Conservation (phyloP, 2,329 filamentous ascomycete genomes). For the Sclerotinia glacialis region DNA sequence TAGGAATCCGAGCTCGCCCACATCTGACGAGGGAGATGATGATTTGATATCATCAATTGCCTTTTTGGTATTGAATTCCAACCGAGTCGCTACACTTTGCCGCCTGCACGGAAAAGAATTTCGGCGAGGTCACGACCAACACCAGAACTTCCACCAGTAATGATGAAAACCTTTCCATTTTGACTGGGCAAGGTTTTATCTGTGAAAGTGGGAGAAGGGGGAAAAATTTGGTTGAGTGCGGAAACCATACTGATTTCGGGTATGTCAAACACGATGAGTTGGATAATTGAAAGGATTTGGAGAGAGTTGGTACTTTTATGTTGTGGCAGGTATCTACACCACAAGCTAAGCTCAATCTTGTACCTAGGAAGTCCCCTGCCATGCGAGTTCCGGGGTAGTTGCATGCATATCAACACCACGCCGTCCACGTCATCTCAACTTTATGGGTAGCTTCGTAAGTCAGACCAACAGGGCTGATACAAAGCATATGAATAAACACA, state of each 20-base stretch:
- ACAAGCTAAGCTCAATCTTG: neutral
- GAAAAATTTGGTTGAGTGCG: conserved; percentile 15
- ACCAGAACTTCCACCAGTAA: conserved; percentile 41
- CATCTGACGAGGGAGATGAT: conserved; percentile 25
- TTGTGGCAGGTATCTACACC: neutral
- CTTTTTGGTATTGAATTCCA: conserved; percentile 39
- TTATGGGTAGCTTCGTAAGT: too few relatives aligned
- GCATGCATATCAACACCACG: too few relatives aligned
- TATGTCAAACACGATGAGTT: neutral
- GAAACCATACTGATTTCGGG: neutral
- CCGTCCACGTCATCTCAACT: too few relatives aligned
- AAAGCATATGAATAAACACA: too few relatives aligned
- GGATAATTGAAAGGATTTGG: too few relatives aligned
- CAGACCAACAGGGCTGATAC: too few relatives aligned
- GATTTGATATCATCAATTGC: conserved; percentile 37
- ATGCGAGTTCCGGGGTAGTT: too few relatives aligned
- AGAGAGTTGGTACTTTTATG: neutral
- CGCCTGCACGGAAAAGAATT: conserved; percentile 50
- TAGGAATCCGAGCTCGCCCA: conserved; percentile 38
- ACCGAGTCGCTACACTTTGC: conserved; percentile 48
- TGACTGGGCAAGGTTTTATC: conserved; percentile 43
- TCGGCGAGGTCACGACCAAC: conserved; percentile 48
- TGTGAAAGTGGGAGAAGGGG: conserved; percentile 37
- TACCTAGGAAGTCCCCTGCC: too few relatives aligned
- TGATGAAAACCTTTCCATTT: conserved; percentile 41